Percentiles rank a stretch among this genome's conserved stretches.
Evolutionary conservation across 2,329 filamentous ascomycete genomes (phyloP).

Genomic region (Immersiporthe knoxdaviesiana): DNA sequence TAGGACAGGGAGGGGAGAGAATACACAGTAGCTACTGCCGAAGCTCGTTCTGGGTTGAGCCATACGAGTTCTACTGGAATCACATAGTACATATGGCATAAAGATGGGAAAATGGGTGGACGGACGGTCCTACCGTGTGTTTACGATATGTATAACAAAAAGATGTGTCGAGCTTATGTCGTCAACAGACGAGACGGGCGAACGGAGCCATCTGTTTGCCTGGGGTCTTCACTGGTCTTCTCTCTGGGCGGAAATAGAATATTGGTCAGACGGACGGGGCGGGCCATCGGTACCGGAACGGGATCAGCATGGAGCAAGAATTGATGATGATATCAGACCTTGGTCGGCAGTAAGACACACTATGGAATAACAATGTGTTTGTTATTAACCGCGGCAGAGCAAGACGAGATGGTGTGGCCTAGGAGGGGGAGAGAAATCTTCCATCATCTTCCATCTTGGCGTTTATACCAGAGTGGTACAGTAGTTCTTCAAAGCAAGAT

Average conservation of each 20-base stretch:
- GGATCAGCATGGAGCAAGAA: slow-evolving; percentile 1
- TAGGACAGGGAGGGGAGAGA: too few relatives aligned
- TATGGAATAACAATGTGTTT: neutral
- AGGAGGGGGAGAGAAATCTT: neutral
- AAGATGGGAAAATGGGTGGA: neutral
- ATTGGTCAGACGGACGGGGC: neutral
- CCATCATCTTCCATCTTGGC: neutral
- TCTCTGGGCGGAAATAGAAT: neutral
- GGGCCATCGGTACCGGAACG: neutral
- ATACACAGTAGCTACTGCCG: neutral
- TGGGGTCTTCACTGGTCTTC: too few relatives aligned
- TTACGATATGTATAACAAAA: neutral
- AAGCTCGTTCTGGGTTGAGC: neutral
- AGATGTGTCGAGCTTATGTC: neutral
- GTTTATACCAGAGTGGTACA: neutral
- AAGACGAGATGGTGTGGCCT: neutral
- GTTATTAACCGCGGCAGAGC: neutral
- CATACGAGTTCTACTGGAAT: neutral
- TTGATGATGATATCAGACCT: neutral
- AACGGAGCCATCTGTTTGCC: neutral
- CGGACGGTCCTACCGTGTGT: neutral
- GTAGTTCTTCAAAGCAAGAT: neutral
- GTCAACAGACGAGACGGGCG: neutral
- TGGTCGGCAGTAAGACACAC: neutral
- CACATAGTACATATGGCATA: neutral